Evolutionary conservation across 1,139 yeast species (phyloP).

Genomic region (Zygotorulaspora mrakii): DNA sequence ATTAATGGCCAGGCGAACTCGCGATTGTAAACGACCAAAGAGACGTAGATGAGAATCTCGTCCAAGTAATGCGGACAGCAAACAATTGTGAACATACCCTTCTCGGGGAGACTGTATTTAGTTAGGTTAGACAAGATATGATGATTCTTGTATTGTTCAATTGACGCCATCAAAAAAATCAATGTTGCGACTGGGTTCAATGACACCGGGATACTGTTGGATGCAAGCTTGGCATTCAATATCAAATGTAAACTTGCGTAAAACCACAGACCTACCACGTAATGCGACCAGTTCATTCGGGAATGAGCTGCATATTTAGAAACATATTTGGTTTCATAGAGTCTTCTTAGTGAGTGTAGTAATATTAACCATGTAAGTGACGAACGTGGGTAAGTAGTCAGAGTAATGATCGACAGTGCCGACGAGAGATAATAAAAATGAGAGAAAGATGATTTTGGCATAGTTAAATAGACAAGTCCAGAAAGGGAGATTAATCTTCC

Average conservation of each 20-base stretch:
- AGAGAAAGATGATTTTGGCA: conserved; percentile 47
- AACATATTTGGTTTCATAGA: conserved; percentile 54
- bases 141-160: conserved; percentile 61
- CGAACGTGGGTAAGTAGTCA: conserved; percentile 17
- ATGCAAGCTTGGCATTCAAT: conserved; percentile 29
- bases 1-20: conserved; percentile 34
- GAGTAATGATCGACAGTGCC: conserved; percentile 17
- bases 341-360: conserved; percentile 63
- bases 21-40: conserved; percentile 35
- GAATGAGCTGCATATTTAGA: conserved; percentile 48
- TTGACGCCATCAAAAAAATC: conserved; percentile 45
- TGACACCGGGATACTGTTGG: conserved; percentile 22
- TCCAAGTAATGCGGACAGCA: conserved; percentile 81
- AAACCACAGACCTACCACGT: conserved; percentile 66
- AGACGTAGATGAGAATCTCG: conserved; percentile 61
- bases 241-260: conserved; percentile 46
- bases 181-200: conserved; percentile 20
- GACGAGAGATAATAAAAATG: conserved; percentile 31
- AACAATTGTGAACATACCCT: conserved; percentile 48
- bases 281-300: conserved; percentile 72
- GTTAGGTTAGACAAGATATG: conserved; percentile 52
- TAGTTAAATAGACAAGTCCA: conserved; percentile 32
- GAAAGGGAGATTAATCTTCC: conserved; percentile 3
- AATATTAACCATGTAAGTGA: conserved; percentile 38
- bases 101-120: conserved; percentile 65